These are phyloP conservation scores for Dactylella cylindrospora DNA, from an alignment of 2,329 filamentous ascomycete genomes.

Conservation along the genomic window DNA sequence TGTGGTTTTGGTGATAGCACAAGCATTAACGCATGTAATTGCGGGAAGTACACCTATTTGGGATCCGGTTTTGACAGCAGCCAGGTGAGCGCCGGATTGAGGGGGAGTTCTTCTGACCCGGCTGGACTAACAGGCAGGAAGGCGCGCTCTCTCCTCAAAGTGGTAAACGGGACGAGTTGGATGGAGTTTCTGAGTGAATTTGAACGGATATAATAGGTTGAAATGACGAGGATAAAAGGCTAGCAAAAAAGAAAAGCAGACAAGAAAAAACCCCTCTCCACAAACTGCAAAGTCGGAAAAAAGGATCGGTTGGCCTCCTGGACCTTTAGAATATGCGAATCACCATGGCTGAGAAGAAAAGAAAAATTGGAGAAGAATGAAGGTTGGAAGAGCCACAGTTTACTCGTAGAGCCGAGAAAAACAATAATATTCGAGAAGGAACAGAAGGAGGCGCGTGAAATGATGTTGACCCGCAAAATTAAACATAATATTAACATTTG, in stretches of 20 bases:
- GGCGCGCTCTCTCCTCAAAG: conserved; percentile 5
- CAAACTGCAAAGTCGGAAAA: conserved; percentile 4
- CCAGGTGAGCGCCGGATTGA: conserved; percentile 32
- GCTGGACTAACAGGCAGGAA: too few species aligned
- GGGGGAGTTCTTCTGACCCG: conserved; percentile 44
- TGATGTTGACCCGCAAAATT: too few species aligned
- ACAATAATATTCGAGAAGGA: conserved; percentile 19
- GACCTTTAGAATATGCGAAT: background rate
- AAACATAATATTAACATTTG: conserved; percentile 3
- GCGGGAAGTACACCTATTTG: conserved; percentile 36
- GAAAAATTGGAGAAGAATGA: conserved; percentile 26
- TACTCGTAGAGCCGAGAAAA: conserved; percentile 14
- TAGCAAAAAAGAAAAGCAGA: conserved; percentile 12
- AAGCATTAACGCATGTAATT: conserved; percentile 32
- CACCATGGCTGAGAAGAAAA: conserved; percentile 17
- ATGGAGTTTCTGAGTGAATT: conserved; percentile 9
- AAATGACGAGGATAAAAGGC: conserved; percentile 8
- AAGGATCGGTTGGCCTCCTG: conserved; percentile 8
- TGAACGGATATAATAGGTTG: conserved; percentile 37
- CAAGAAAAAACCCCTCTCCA: too few species aligned
- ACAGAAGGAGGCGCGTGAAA: too few species aligned
- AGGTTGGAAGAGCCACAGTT: conserved; percentile 22
- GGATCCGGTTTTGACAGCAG: conserved; percentile 28
- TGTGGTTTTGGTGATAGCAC: conserved; percentile 16
- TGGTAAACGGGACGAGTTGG: conserved; percentile 30